Evolutionary conservation across 2,329 filamentous ascomycete species (phyloP).

Genomic region (Epichloe coenophiala): DNA sequence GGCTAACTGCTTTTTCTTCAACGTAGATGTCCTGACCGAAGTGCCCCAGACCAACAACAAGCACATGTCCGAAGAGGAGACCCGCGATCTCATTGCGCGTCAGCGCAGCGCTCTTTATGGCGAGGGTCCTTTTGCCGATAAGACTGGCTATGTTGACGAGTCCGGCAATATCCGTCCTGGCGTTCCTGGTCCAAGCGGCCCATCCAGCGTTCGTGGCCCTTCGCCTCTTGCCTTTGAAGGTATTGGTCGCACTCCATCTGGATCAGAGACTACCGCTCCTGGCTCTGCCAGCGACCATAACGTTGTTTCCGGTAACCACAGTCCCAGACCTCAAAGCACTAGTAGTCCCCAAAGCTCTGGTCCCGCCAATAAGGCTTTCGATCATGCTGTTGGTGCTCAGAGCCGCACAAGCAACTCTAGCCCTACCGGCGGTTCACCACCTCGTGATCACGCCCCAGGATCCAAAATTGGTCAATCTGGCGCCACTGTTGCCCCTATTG

Average conservation of each 20-base stretch:
- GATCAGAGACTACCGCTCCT: constrained; percentile 24
- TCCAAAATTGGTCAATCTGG: constrained; percentile 40
- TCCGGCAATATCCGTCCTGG: constrained; percentile 47
- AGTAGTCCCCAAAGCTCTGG: constrained; percentile 62
- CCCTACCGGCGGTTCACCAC: constrained; percentile 63
- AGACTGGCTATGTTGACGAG: constrained; percentile 55
- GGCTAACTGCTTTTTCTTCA: constrained; percentile 24
- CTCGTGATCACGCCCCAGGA: constrained; percentile 45
- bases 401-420: constrained; percentile 78
- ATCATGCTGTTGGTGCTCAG: constrained; percentile 40
- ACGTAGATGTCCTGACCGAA: constrained; percentile 39
- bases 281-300: constrained; percentile 24
- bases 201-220: constrained; percentile 54
- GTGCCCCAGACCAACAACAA: constrained; percentile 41
- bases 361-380: constrained; percentile 44
- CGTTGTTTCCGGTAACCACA: constrained; percentile 28
- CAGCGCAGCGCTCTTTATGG: constrained; percentile 92
- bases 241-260: constrained; percentile 27
- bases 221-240: constrained; percentile 73
- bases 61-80: constrained; percentile 88
- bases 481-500: constrained; percentile 75
- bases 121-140: constrained; percentile 56
- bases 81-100: constrained; percentile 87
- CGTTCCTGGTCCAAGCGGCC: constrained; percentile 51
- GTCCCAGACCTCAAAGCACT: constrained; percentile 69